These are phyloP conservation scores for Gelatoporia subvermispora DNA, from an alignment of 768 basidiomycete species.

Conservation along the genomic window DNA sequence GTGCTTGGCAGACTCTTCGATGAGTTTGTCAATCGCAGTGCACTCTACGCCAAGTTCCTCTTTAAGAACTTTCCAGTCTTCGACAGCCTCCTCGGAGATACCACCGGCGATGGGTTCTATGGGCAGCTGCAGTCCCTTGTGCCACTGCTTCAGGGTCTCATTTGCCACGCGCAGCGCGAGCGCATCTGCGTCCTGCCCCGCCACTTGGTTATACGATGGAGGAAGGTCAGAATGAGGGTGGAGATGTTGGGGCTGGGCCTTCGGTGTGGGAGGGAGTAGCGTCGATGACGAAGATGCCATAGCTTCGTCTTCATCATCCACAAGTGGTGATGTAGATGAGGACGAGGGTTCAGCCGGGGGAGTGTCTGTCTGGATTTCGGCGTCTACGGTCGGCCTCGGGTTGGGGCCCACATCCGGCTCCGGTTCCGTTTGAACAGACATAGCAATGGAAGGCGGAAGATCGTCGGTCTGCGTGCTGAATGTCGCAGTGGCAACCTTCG, in stretches of 20 bases:
- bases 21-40: slow-evolving; percentile 66
- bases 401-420: slow-evolving; percentile 24
- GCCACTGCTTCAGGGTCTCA: slow-evolving; percentile 66
- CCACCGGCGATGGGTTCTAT: slow-evolving; percentile 43
- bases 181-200: slow-evolving; percentile 34
- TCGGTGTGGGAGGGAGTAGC: slow-evolving; percentile 66
- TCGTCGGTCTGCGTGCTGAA: slow-evolving; percentile 57
- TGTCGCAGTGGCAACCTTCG: slow-evolving; percentile 39
- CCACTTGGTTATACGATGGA: slow-evolving; percentile 66
- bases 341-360: slow-evolving; percentile 30
- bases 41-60: slow-evolving; percentile 77
- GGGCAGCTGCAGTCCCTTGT: slow-evolving; percentile 49
- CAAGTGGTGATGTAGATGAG: slow-evolving; percentile 40
- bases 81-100: slow-evolving; percentile 60
- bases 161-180: slow-evolving; percentile 47
- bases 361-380: slow-evolving; percentile 63
- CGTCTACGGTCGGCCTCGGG: slow-evolving; percentile 36
- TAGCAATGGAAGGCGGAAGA: slow-evolving; percentile 11
- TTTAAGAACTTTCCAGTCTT: slow-evolving; percentile 79
- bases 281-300: slow-evolving; percentile 73
- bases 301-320: slow-evolving; percentile 42
- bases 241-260: slow-evolving; percentile 37
- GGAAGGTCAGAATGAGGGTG: slow-evolving; percentile 48
- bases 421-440: slow-evolving; percentile 36
- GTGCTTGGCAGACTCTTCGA: slow-evolving; percentile 40